Evolutionary conservation across 805 yeast genomes (phyloP).

Genomic region (Hanseniaspora singularis): DNA sequence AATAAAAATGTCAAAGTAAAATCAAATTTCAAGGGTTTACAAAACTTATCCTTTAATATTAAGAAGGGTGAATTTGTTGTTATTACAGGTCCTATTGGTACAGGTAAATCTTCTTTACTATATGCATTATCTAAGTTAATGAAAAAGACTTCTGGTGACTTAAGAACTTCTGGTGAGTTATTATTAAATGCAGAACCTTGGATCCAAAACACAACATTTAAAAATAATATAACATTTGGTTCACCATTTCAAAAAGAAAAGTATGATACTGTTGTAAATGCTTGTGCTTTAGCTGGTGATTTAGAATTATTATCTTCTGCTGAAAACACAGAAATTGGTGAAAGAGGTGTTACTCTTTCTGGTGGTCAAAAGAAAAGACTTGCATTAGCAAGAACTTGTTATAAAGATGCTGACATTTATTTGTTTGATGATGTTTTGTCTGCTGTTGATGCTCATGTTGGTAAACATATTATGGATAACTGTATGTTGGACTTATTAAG

Average conservation of each 20-base stretch:
- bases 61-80: slow-evolving; percentile 51
- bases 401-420: slow-evolving; percentile 46
- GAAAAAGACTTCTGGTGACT: slow-evolving; percentile 21
- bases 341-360: slow-evolving; percentile 59
- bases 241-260: slow-evolving; percentile 33
- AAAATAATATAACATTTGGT: slow-evolving; percentile 57
- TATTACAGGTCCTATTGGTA: slow-evolving; percentile 53
- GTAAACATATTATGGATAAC: slow-evolving; percentile 48
- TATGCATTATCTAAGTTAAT: slow-evolving; percentile 53
- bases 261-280: slow-evolving; percentile 43
- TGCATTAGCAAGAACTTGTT: slow-evolving; percentile 57
- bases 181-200: slow-evolving; percentile 43
- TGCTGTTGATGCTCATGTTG: slow-evolving; percentile 70
- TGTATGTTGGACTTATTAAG: slow-evolving; percentile 45
- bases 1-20: not conserved
- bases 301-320: slow-evolving; percentile 52
- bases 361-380: slow-evolving; percentile 72
- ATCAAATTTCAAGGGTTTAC: slow-evolving; percentile 14
- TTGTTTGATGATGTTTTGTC: slow-evolving; percentile 58
- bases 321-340: slow-evolving; percentile 61
- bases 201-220: slow-evolving; percentile 62
- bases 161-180: slow-evolving; percentile 35
- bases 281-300: slow-evolving; percentile 50
- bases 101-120: slow-evolving; percentile 42
- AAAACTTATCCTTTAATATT: slow-evolving; percentile 35